These are phyloP conservation scores for Umbellularia californica DNA, from an alignment of 164 flowering plant genomes.

Conservation along the genomic window DNA sequence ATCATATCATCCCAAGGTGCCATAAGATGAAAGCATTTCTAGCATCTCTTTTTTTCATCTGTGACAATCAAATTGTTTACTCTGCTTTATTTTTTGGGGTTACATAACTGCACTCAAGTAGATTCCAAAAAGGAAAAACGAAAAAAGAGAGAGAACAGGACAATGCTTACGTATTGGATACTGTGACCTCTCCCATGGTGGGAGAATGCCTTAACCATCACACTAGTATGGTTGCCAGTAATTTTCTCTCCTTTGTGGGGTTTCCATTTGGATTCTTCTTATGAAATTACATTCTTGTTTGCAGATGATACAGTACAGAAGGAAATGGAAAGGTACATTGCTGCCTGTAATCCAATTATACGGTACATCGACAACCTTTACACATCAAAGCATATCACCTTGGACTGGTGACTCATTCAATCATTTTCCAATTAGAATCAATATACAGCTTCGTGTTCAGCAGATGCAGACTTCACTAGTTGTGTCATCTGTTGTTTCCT, in stretches of 20 bases:
- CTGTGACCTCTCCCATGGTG: no score
- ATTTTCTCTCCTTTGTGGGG: background rate
- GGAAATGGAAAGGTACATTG: conserved; percentile 81
- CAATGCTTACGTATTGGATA: no score
- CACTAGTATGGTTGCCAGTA: no score
- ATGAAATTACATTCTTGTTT: conserved; percentile 8
- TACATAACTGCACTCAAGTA: no score
- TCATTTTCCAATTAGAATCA: background rate
- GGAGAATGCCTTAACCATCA: no score
- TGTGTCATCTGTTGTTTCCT: background rate
- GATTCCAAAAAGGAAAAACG: no score
- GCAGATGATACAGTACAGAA: conserved; percentile 72
- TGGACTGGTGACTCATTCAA: conserved; percentile 67
- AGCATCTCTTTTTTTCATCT: background rate
- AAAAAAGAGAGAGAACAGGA: no score
- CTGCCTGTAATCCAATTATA: conserved; percentile 58
- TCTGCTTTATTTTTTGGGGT: no score
- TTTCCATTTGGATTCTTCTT: background rate
- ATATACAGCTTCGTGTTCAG: background rate
- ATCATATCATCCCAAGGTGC: background rate
- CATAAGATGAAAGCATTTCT: background rate
- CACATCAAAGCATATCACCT: conserved; percentile 49
- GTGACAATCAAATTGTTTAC: background rate
- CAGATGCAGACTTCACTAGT: background rate
- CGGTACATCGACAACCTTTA: conserved; percentile 69